Evolutionary conservation across 495 filamentous ascomycete species (phyloP).

Genomic region (Monascus purpureus): DNA sequence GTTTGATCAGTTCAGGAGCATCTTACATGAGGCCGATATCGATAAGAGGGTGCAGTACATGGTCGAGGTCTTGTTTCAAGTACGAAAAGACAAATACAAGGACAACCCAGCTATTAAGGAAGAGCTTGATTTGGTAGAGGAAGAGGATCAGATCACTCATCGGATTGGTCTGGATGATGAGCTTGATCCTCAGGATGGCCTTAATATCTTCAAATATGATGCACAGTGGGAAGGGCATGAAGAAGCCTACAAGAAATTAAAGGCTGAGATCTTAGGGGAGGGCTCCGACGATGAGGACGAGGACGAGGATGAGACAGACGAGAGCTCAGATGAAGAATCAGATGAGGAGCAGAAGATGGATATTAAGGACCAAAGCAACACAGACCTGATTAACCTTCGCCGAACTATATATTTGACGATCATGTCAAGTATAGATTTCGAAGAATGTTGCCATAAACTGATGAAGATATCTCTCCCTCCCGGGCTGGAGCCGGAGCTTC

Average conservation of each 20-base stretch:
- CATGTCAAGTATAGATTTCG: constrained; percentile 86
- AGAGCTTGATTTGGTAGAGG: constrained; percentile 88
- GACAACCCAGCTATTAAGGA: constrained; percentile 82
- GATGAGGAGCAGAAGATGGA: constrained; percentile 63
- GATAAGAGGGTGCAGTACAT: constrained; percentile 96
- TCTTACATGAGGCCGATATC: constrained; percentile 89
- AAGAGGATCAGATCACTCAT: constrained; percentile 96
- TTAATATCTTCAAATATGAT: constrained; percentile 96
- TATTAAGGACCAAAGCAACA: constrained; percentile 95
- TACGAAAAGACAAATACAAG: constrained; percentile 92
- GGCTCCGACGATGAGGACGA: constrained; percentile 65
- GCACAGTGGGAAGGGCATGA: constrained; percentile 82
- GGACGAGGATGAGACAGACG: constrained; percentile 55
- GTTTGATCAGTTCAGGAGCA: constrained; percentile 89
- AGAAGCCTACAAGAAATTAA: constrained; percentile 73
- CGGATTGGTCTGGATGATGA: constrained; percentile 63
- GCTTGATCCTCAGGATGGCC: constrained; percentile 63
- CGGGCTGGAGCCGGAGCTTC: constrained; percentile 82
- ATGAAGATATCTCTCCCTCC: constrained; percentile 81
- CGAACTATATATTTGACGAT: constrained; percentile 95
- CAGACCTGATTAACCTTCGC: constrained; percentile 83
- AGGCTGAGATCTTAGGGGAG: constrained; percentile 90
- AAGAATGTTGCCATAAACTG: constrained; percentile 90
- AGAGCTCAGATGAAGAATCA: constrained; percentile 67
- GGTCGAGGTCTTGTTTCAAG: constrained; percentile 96